Evolutionary conservation across 139 green algal species (phyloP).

Genomic region (Chlamydomonas schloesseri): DNA sequence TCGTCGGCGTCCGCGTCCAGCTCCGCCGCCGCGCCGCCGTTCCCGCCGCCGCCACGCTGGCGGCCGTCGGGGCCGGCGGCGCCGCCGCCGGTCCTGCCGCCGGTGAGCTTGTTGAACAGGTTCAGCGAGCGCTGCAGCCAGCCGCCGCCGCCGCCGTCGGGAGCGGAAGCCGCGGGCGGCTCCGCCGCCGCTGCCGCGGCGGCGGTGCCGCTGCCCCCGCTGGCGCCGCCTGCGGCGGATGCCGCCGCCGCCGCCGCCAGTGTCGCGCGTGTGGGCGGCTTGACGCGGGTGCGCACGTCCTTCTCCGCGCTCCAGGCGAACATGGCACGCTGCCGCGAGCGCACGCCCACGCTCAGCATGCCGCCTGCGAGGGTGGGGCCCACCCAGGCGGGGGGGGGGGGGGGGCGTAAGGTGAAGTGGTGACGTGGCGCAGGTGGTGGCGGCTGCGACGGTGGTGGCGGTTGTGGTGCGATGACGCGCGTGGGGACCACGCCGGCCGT

Average conservation of each 20-base stretch:
- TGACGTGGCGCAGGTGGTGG: no score
- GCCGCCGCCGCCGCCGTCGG: not conserved
- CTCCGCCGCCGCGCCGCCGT: not conserved
- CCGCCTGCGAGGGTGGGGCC: slow-evolving; percentile 25
- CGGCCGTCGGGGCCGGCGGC: not conserved
- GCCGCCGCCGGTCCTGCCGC: not conserved
- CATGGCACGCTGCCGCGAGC: slow-evolving; percentile 48
- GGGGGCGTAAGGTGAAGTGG: not conserved
- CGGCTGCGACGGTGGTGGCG: no score
- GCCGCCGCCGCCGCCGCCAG: not conserved
- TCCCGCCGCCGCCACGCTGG: not conserved
- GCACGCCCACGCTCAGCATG: slow-evolving; percentile 48
- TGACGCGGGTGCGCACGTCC: not conserved
- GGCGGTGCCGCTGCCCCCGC: not conserved
- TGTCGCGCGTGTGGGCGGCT: not conserved
- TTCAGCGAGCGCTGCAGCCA: slow-evolving; percentile 21
- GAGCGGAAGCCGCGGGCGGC: not conserved
- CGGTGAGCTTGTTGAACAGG: not conserved
- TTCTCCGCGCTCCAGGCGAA: slow-evolving; percentile 46
- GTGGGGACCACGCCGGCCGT: no score
- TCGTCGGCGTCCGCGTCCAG: not conserved
- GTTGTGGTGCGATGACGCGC: no score
- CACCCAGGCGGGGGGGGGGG: not conserved
- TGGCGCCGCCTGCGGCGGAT: slow-evolving; percentile 3
- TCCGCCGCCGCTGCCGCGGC: not conserved